These are phyloP conservation scores for Backusella parvicylindrica DNA, from an alignment of 192 early-diverging fungal genomes.

Conservation along the genomic window DNA sequence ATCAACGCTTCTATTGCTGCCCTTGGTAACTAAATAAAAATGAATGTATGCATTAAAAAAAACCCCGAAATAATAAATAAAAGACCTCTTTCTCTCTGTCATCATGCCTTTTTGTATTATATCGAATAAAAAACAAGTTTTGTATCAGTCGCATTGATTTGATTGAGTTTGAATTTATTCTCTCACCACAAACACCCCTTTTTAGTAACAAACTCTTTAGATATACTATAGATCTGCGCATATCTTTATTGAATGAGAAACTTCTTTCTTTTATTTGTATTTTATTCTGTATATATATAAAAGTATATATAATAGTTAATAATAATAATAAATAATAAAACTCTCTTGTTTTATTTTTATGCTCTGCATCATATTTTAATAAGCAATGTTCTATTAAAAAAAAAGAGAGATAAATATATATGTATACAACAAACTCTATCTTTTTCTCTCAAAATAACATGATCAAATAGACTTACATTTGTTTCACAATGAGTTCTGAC, in stretches of 20 bases:
- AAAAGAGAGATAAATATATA: background rate
- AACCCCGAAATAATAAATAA: background rate
- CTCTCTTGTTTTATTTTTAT: no score
- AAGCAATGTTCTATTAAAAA: background rate
- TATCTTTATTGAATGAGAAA: no score
- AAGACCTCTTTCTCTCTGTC: background rate
- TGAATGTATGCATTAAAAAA: background rate
- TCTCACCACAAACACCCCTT: no score
- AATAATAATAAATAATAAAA: no score
- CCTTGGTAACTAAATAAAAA: slow-evolving; percentile 29
- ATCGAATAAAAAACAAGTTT: no score
- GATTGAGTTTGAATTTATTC: no score
- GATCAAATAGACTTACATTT: slow-evolving; percentile 33
- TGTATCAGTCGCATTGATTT: no score
- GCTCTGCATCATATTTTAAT: background rate
- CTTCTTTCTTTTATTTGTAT: background rate
- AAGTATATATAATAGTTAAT: background rate
- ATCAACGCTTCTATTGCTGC: slow-evolving; percentile 31
- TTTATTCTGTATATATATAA: background rate
- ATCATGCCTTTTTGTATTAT: background rate
- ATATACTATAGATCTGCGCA: no score
- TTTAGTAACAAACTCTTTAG: no score
- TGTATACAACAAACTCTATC: background rate
- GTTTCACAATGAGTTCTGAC: slow-evolving; percentile 44
- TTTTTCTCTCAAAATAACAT: no score